A percentile compares a stretch with the other conserved stretches of the same genome.
Conservation (phyloP, 495 filamentous ascomycete genomes). For the Hyaloscypha finlandica region DNA sequence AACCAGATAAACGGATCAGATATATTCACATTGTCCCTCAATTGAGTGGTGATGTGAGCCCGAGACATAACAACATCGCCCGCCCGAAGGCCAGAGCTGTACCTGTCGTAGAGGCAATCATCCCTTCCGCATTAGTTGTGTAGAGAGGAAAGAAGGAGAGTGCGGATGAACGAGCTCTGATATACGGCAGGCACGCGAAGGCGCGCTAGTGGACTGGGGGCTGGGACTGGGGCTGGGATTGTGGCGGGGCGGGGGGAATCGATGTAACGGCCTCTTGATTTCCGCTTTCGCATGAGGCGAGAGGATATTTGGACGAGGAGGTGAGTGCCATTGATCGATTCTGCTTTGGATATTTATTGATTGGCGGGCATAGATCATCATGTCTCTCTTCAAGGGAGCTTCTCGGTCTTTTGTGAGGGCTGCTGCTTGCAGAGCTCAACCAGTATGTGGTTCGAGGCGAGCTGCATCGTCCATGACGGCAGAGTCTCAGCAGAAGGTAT, state of each 20-base stretch:
- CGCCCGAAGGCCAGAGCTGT: slow-evolving; percentile 35
- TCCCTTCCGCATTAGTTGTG: slow-evolving; percentile 62
- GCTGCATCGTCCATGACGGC: slow-evolving; percentile 50
- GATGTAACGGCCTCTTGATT: not conserved
- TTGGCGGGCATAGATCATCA: slow-evolving; percentile 20
- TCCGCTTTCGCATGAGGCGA: slow-evolving; percentile 11
- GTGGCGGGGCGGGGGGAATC: slow-evolving; percentile 16
- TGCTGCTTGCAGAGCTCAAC: slow-evolving; percentile 24
- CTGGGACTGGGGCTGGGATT: not conserved
- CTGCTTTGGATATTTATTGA: not conserved
- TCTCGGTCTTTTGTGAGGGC: slow-evolving; percentile 25
- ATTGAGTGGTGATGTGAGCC: slow-evolving; percentile 53
- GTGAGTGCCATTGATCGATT: slow-evolving; percentile 18
- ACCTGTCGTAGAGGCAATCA: slow-evolving; percentile 47
- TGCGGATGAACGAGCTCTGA: slow-evolving; percentile 16
- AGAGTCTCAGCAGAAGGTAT: slow-evolving; percentile 68
- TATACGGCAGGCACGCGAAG: not conserved
- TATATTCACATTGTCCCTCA: slow-evolving; percentile 56
- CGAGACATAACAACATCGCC: slow-evolving; percentile 56
- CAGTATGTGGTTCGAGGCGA: slow-evolving; percentile 36
- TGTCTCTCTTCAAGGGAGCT: slow-evolving; percentile 34
- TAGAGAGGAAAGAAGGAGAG: slow-evolving; percentile 39
- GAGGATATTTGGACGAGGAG: slow-evolving; percentile 2
- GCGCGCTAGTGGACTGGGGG: slow-evolving; percentile 3
- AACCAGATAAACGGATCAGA: slow-evolving; percentile 46